Evolutionary conservation across 306 rosid species (phyloP), one percentile per base, ranked within the genome.

Genomic region (Sesbania bispinosa): DNA sequence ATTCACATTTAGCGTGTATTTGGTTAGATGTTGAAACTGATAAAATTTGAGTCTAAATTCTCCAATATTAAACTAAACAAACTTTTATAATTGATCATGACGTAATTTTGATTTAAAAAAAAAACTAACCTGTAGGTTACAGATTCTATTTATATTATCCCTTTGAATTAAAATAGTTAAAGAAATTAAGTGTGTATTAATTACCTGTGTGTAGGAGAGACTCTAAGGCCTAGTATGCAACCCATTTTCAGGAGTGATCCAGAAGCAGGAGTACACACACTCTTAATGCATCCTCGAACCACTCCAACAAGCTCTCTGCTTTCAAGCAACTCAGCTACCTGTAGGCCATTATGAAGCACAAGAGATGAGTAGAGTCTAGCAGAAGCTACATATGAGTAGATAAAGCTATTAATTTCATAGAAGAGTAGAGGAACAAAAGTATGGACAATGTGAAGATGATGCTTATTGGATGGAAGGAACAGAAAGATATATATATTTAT

Each of bases 301-400:
- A 88, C 92, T 10, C 94, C 97, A 1, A 88, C 97, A 73, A 90
- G 79, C 71, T 88, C 87, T 51, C 62, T 54, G 24, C 57, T 86
- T 70, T 90, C 88, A 33, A 78, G 77, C 74, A 82, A 57, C 87
- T 88, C 94, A 41, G 90, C 97, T 26, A 88, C 89, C 94, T 90
- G 69, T 32, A 63, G 21, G 69, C 30, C 71, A 75, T 67, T 77
- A 51, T 48, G 41, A 67, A 58, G 39, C 45, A 51, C 10, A 21
- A 4, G 18, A 41, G 6, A 21, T 68, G 20, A 53, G 19, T 10
- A 60, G 24, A 33, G 39, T 54, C 7, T 18, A 15, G 64, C 18
- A 33, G 15, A 9, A 10, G 38, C n/a, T n/a, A n/a, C n/a, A n/a
- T n/a, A n/a, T n/a, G n/a, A n/a, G n/a, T n/a, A n/a, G n/a, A 61